phyloP scores from a whole-genome alignment of 148 eudicot species.

The Chenopodium album region DNA sequence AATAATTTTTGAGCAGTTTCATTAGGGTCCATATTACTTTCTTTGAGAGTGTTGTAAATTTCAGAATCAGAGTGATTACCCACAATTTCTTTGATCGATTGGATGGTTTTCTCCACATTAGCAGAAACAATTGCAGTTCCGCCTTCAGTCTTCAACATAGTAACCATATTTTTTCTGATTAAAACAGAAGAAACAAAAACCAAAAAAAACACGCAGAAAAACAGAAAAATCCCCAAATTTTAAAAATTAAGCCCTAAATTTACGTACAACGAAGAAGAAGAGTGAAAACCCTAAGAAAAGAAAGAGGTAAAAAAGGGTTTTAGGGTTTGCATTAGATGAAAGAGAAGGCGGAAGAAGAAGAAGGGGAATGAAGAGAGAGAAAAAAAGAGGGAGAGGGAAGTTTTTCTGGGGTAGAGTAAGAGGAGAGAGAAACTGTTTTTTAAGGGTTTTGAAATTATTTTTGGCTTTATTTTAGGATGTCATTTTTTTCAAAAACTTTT shows the following conservation, averaged over 20 bases:
- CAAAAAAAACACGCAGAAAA: not conserved
- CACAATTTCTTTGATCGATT: constrained; percentile 70
- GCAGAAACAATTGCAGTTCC: constrained; percentile 51
- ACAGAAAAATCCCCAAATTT: not conserved
- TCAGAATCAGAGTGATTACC: constrained; percentile 76
- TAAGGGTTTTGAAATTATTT: constrained; percentile 24
- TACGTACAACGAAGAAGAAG: not conserved
- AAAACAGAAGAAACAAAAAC: not conserved
- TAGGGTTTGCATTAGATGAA: constrained; percentile 18
- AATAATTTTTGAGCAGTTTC: constrained; percentile 69
- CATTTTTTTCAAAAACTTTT: not conserved
- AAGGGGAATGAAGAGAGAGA: not conserved
- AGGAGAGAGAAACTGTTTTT: not conserved
- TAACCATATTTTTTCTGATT: constrained; percentile 35
- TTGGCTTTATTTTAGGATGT: constrained; percentile 15
- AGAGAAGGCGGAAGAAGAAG: constrained; percentile 15
- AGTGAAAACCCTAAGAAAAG: not conserved
- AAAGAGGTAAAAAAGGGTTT: constrained; percentile 22
- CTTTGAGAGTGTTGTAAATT: constrained; percentile 65
- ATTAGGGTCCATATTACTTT: constrained; percentile 72
- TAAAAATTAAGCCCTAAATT: not conserved
- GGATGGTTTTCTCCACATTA: constrained; percentile 46
- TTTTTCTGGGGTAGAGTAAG: not conserved
- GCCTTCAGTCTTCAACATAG: constrained; percentile 46
- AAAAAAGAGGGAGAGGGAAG: constrained; percentile 25